A percentile compares a stretch with the other conserved stretches of the same genome.
These are phyloP conservation scores for Suhomyces wounanorum DNA, from an alignment of 1,139 yeast species.

Conservation along the genomic window DNA sequence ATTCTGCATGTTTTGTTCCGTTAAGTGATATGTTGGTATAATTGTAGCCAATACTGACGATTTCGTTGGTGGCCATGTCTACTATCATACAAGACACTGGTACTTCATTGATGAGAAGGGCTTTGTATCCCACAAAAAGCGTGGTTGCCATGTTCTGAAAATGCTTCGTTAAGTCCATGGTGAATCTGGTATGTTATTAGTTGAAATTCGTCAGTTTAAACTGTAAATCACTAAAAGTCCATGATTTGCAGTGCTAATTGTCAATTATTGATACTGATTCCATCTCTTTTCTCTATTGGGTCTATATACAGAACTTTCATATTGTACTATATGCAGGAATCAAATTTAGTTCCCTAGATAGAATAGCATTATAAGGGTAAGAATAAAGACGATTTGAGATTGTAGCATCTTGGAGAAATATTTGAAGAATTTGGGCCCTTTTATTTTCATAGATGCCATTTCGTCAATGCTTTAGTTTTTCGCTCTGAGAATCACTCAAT, in stretches of 20 bases:
- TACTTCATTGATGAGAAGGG: conserved; percentile 58
- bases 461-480: no score
- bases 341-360: no score
- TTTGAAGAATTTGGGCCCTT: no score
- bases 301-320: background rate
- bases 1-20: conserved; percentile 93
- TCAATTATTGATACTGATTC: background rate
- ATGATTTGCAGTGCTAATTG: background rate
- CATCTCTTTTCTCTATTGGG: background rate
- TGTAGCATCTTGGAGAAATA: no score
- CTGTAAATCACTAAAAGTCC: background rate
- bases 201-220: background rate
- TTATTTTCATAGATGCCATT: no score
- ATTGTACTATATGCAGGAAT: no score
- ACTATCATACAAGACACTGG: conserved; percentile 72
- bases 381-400: no score
- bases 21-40: conserved; percentile 83
- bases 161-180: conserved; percentile 27
- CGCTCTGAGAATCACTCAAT: no score
- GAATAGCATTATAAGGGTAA: no score
- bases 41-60: conserved; percentile 82
- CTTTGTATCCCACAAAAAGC: conserved; percentile 44
- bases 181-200: background rate
- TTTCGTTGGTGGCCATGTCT: conserved; percentile 44
- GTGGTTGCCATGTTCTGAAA: conserved; percentile 42